Evolutionary conservation across 2,329 filamentous ascomycete genomes (phyloP), one percentile per base, ranked within the genome.

Genomic region (Stylonectria norvegica): DNA sequence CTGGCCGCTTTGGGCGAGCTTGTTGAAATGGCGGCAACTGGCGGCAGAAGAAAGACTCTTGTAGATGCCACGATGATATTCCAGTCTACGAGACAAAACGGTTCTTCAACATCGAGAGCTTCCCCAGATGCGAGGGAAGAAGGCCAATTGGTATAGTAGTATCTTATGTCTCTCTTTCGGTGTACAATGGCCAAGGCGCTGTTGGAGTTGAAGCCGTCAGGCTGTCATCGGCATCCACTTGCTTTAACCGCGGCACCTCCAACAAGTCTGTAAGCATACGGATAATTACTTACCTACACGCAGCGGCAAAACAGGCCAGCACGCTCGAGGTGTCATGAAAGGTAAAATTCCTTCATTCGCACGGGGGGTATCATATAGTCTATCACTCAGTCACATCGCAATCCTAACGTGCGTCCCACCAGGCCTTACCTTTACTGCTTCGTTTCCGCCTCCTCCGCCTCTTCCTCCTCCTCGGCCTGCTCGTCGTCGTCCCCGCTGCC

Each of bases 401-500:
- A 32, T 32, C 14, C 17, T 16, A 17, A 8, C 12, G 22, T 25
- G 8, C 22, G 22, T 8, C 38, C 33, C 38, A 41, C 40, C 42
- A 42, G 42, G 43, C n/a, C 37, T 36, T 22, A 31, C 40, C 16
- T 17, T 42, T 38, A 16, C 33, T 23, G 20, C 20, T 36, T 32
- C 31, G 10, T 16, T 20, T 28, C 33, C 36, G 23, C 23, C n/a
- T n/a, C n/a, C n/a, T 34, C 36, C 18, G 44, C 43, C 43, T 45
- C 46, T 7, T 42, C 49, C 12, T 43, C 45, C 4, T n/a, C n/a
- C n/a, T n/a, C n/a, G n/a, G n/a, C n/a, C n/a, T 52, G 49, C 12
- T 56, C 47, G 12, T 50, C 54, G 1, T 49, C 49, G 4, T 69
- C 67, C 9, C 61, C 65, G 11, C 63, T 62, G 5, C 50, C 57